Evolutionary conservation across 1,284 basidiomycete genomes (phyloP), one percentile per base, ranked within the genome.

Genomic region (Sanghuangporus sanghuang): DNA sequence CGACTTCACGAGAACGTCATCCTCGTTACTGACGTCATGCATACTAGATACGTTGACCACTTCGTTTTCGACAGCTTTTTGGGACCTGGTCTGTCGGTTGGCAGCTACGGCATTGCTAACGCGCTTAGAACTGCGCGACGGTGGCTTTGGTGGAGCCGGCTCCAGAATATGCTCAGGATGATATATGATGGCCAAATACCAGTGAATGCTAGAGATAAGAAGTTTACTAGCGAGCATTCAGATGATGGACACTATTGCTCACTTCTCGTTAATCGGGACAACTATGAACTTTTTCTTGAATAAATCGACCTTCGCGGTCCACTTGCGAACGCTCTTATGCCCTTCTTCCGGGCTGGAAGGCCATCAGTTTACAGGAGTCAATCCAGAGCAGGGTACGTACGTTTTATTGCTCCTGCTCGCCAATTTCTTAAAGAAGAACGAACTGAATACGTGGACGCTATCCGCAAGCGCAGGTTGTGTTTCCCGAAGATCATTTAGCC

Each of bases 401-500:
- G 84, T 84, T 71, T 84, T 86, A 66, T 82, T 82, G 64, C 87
- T 88, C n/a, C 27, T 48, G 23, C 39, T 61, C 6, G 49, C 59
- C n/a, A 99, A 77, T 72, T 96, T 95, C 76, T 95, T 92, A 79
- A 95, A 98, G 76, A 99, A 98, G 78, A 98, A 99, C 0, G 96
- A 95, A 73, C 89, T 98, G 80, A 99, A 98, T 6, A 99, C 82
- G 71, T 98, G 87, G 1, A 96, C 83, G 68, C 92, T 81, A 6
- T 89, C 82, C 2, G 85, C 90, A 11, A 93, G 75, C 11, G 78
- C 79, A 0, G 89, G 86, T 64, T 89, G 72, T 35, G 70, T 73
- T 35, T 72, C 74, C 63, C 84, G 80, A 23, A 93, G 73, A 12
- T 83, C 78, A 60, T 78, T 79, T 11, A 90, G 76, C 83, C 89